Evolutionary conservation across 2,329 filamentous ascomycete species (phyloP).

Genomic region (Fusarium mundagurra): DNA sequence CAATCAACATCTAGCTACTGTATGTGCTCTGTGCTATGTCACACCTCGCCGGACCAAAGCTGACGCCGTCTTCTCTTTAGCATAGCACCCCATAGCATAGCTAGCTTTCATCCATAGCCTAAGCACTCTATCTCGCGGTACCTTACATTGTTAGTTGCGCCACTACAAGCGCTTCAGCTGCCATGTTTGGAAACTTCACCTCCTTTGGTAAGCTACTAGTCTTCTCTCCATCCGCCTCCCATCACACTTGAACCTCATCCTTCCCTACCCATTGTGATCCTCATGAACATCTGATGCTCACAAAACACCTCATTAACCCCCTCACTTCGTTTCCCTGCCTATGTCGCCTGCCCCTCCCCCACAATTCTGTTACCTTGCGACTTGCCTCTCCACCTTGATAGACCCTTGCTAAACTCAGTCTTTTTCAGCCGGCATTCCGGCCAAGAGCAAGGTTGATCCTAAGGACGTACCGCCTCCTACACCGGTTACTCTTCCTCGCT

Average conservation of each 20-base stretch:
- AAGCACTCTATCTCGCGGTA: constrained; percentile 19
- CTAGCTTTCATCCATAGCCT: not conserved
- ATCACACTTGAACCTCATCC: not conserved
- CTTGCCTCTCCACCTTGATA: constrained; percentile 27
- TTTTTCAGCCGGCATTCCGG: constrained; percentile 43
- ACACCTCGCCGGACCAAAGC: constrained; percentile 9
- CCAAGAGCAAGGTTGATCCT: constrained; percentile 50
- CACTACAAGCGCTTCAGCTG: constrained; percentile 33
- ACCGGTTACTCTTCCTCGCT: constrained; percentile 61
- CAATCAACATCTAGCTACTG: constrained; percentile 3
- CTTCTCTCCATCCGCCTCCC: constrained; percentile 14
- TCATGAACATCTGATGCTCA: constrained; percentile 5
- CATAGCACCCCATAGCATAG: not conserved
- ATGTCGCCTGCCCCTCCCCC: constrained; percentile 20
- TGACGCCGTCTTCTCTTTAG: constrained; percentile 30
- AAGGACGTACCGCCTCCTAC: constrained; percentile 67
- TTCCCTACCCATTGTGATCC: not conserved
- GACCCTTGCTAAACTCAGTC: constrained; percentile 33
- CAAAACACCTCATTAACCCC: constrained; percentile 34
- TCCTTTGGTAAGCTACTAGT: constrained; percentile 50
- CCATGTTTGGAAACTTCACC: constrained; percentile 57
- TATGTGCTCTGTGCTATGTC: constrained; percentile 24
- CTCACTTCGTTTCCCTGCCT: constrained; percentile 23
- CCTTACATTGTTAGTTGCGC: constrained; percentile 33
- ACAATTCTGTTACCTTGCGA: constrained; percentile 17